Conservation (phyloP, 2,329 filamentous ascomycete species). For the Aspergillus pseudotamarii region DNA sequence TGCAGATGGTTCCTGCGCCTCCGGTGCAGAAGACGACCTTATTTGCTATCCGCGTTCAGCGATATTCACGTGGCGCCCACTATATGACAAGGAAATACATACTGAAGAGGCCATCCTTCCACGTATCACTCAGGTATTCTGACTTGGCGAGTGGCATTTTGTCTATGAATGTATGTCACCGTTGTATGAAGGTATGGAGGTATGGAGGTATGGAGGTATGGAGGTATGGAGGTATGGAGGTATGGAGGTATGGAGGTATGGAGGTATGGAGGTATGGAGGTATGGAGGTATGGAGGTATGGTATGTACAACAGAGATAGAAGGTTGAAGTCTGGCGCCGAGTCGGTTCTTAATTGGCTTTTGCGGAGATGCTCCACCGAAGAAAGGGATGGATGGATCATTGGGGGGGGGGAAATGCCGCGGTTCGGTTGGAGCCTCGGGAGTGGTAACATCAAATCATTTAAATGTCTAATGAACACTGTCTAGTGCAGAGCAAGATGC, state of each 20-base stretch:
- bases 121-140: slow-evolving; percentile 78
- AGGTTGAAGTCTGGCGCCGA: background rate
- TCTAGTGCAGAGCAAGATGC: background rate
- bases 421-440: background rate
- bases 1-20: slow-evolving; percentile 91
- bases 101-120: slow-evolving; percentile 89
- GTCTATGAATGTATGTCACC: background rate
- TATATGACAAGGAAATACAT: slow-evolving; percentile 27
- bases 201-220: background rate
- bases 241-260: background rate
- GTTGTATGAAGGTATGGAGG: background rate
- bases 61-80: background rate
- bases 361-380: slow-evolving; percentile 1
- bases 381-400: background rate
- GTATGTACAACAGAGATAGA: background rate
- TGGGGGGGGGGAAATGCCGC: background rate
- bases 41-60: slow-evolving; percentile 58
- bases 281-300: background rate
- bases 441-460: background rate
- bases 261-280: background rate
- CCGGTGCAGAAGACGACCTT: slow-evolving; percentile 96
- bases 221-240: background rate
- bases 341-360: background rate
- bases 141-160: slow-evolving; percentile 55
- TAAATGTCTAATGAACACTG: background rate